Percentiles rank a stretch among this genome's conserved stretches.
These are phyloP conservation scores for Ogataea ramenticola DNA, from an alignment of 805 yeast genomes.

Conservation along the genomic window DNA sequence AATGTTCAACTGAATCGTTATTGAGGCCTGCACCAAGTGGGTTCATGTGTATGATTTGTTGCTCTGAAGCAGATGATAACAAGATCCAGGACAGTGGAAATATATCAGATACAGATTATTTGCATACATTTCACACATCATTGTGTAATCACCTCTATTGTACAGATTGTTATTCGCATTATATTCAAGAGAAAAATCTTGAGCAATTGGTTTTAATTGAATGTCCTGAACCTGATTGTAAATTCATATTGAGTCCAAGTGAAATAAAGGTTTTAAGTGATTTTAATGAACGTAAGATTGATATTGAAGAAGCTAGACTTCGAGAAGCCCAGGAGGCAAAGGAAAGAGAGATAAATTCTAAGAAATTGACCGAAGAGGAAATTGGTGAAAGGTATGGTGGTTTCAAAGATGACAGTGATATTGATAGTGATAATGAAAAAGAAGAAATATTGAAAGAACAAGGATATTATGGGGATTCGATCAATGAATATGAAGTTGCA, in stretches of 20 bases:
- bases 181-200: constrained; percentile 39
- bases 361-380: constrained; percentile 12
- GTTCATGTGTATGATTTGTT: constrained; percentile 64
- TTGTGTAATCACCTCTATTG: constrained; percentile 54
- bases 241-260: constrained; percentile 31
- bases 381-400: constrained; percentile 2
- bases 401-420: neutral
- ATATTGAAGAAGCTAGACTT: constrained; percentile 1
- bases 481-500: neutral
- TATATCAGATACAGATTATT: no score
- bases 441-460: constrained; percentile 1
- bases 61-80: constrained; percentile 41
- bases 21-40: constrained; percentile 14
- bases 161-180: constrained; percentile 55
- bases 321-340: neutral
- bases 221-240: constrained; percentile 62
- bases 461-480: neutral
- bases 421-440: constrained; percentile 5
- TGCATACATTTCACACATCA: neutral
- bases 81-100: no score
- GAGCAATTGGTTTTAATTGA: constrained; percentile 39
- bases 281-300: constrained; percentile 6
- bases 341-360: neutral
- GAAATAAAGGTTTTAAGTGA: constrained; percentile 30
- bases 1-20: constrained; percentile 2